Evolutionary conservation across 2,329 filamentous ascomycete species (phyloP), one percentile per base, ranked within the genome.

Genomic region (Sporothrix sp.): DNA sequence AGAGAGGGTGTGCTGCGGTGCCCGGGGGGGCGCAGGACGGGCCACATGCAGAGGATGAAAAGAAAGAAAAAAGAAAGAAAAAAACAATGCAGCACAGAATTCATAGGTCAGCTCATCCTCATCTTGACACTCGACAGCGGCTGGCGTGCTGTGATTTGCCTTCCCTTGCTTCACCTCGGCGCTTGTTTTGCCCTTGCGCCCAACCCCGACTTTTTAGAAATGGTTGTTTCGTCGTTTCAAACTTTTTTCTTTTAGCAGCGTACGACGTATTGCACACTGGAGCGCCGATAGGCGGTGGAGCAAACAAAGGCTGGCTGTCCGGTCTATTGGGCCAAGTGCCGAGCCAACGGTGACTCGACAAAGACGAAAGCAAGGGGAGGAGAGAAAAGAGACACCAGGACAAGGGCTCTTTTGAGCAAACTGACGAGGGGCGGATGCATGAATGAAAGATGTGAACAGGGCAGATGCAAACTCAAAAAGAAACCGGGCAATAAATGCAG

Each of bases 311-410:
- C 48, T 42, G 28, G 23, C 39, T 14, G 40, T 16, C 13, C 42
- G 36, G 45, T 48, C 46, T 49, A 52, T 53, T 50, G 35, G 39
- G 47, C 35, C 45, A 51, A 53, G 53, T 49, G 53, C 51, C 51
- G 48, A 54, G 25, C 54, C 51, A 55, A 52, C 53, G 44, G 44
- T 47, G 48, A 30, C 47, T 16, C 47, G 39, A 40, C 44, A 21
- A 37, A 27, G 48, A 53, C 38, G 39, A 50, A 48, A 46, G 50
- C 51, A 35, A 10, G 28, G 21, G 35, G 35, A 30, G 25, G 40
- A 21, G 14, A 39, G 13, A 23, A 18, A n/a, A 39, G 38, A 27
- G 23, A 28, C 32, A 36, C 6, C 20, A 37, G 16, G 13, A 35
- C 7, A 16, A 16, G 21, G n/a, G 7, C 3, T n/a, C n/a, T n/a